Evolutionary conservation across 768 basidiomycete genomes (phyloP), one percentile per base, ranked within the genome.

Genomic region (Amanita pseudoporphyria): DNA sequence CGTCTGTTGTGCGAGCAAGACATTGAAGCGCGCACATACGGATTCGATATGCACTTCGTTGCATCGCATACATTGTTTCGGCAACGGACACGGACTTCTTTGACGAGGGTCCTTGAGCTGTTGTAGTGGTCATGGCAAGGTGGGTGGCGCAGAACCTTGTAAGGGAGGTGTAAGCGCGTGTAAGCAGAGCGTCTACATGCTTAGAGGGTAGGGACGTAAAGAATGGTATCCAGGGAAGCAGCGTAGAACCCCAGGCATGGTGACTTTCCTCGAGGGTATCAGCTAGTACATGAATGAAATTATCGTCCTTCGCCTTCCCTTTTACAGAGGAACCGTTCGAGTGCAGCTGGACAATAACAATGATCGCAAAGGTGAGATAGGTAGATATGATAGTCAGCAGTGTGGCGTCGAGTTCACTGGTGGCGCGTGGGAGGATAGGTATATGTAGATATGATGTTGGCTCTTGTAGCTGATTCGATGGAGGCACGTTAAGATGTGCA

Each of bases 301-400:
- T 35, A 9, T 56, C 57, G 33, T 62, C 57, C 31, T 43, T 13
- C 45, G 31, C n/a, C 37, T 42, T 28, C 22, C 31, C 16, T 30
- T 32, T 48, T 16, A 18, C 13, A 3, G 14, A 10, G 13, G 5
- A 6, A 30, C 7, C 13, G 18, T 43, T 33, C 18, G 33, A 36
- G 46, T 50, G 54, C 30, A 60, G 54, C 39, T 67, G 66, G 13
- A 68, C 54, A n/a, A 70, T 55, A 12, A 72, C 66, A 12, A 64
- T 69, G 28, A 86, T 63, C 5, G 77, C 62, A 53, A 86, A 73
- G 6, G 74, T 59, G 31, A 85, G 69, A 63, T 81, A 82, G 13
- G 78, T 79, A 12, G 78, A 77, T 12, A 79, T 66, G 52, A 87
- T 67, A 26, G 69, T 78, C 36, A 81, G 65, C 47, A 79, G 40